Evolutionary conservation across 164 flowering plant genomes (phyloP).

Genomic region (Brasenia schreberi): DNA sequence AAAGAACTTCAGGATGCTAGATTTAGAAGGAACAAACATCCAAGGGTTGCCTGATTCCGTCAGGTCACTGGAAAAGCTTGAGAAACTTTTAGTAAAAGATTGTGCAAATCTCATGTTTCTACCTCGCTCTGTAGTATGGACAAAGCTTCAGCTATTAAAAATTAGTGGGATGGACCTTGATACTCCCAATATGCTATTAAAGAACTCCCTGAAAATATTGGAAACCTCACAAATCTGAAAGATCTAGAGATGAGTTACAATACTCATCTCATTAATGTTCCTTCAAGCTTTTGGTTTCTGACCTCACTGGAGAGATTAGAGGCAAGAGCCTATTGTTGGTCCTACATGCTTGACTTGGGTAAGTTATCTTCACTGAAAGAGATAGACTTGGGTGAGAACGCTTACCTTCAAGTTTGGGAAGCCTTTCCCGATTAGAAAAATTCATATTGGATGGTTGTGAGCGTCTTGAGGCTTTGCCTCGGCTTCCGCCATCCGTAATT

Average conservation of each 20-base stretch:
- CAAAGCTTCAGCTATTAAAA: no score
- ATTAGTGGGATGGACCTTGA: background rate
- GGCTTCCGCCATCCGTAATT: background rate
- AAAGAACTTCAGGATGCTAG: background rate
- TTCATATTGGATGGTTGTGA: background rate
- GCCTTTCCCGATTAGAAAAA: background rate
- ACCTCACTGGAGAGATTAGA: background rate
- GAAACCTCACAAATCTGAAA: background rate
- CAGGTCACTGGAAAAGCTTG: background rate
- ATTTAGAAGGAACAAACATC: background rate
- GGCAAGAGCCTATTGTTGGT: background rate
- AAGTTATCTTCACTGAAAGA: background rate
- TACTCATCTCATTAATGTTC: background rate
- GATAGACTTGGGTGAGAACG: background rate
- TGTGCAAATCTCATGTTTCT: background rate
- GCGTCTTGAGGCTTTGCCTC: background rate
- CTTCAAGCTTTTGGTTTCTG: background rate
- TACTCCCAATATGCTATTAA: background rate
- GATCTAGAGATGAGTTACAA: background rate
- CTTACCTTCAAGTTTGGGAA: background rate
- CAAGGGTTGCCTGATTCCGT: background rate
- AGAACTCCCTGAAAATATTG: background rate
- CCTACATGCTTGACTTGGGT: background rate
- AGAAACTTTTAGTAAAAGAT: background rate
- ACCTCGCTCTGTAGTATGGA: background rate